A percentile compares a stretch with the other conserved stretches of the same genome.
Conservation (phyloP, 192 early-diverging fungal genomes). For the Geranomyces variabilis region DNA sequence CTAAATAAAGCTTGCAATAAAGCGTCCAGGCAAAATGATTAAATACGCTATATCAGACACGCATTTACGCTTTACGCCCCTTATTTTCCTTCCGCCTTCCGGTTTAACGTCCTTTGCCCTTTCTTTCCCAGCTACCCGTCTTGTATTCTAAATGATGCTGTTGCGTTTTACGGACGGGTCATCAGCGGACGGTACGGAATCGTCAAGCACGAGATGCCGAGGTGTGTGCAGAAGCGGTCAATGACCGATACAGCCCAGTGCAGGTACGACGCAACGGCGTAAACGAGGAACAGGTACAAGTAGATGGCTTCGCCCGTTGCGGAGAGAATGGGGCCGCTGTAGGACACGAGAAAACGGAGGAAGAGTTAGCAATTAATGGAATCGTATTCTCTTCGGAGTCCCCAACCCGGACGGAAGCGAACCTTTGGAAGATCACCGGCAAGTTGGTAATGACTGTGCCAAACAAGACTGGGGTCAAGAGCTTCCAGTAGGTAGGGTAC, state of each 20-base stretch:
- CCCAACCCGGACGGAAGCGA: no score
- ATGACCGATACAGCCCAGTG: slow-evolving; percentile 88
- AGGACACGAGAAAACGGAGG: slow-evolving; percentile 11
- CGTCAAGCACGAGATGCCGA: slow-evolving; percentile 84
- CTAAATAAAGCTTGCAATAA: no score
- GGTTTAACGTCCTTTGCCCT: no score
- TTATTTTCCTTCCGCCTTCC: no score
- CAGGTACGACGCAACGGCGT: slow-evolving; percentile 75
- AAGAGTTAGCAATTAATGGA: slow-evolving; percentile 2
- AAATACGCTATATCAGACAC: no score
- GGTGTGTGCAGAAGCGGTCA: slow-evolving; percentile 81
- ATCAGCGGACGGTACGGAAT: slow-evolving; percentile 56
- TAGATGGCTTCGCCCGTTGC: slow-evolving; percentile 69
- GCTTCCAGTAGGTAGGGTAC: slow-evolving; percentile 82
- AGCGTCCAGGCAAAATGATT: no score
- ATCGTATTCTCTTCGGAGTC: background rate
- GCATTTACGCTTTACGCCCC: no score
- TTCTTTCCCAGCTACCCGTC: no score
- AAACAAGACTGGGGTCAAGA: slow-evolving; percentile 72
- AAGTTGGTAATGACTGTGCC: slow-evolving; percentile 73
- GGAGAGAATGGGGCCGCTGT: slow-evolving; percentile 68
- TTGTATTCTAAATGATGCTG: no score
- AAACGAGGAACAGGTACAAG: slow-evolving; percentile 70
- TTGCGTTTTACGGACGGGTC: slow-evolving; percentile 15
- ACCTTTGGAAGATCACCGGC: slow-evolving; percentile 58